Base-by-base conservation (phyloP, 1,284 basidiomycete species). In the Sporisorium graminicola region DNA sequence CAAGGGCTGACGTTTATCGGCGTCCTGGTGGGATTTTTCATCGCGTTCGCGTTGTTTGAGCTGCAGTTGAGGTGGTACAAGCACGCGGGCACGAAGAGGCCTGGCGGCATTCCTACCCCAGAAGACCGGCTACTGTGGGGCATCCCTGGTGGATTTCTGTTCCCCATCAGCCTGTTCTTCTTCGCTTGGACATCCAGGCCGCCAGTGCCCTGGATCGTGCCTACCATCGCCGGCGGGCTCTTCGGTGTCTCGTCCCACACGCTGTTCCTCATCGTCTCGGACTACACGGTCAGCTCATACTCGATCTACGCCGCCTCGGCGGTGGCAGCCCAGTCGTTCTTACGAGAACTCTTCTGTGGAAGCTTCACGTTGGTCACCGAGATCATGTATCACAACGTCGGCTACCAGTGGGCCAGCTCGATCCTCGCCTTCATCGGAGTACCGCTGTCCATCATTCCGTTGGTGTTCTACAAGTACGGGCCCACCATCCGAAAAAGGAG, bases 161-260 rank as follows among this genome's bases (percentile, higher is more conserved):
- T 79, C 59, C 74, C 77, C 6, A 27, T 73, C 58, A 67, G 63
- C 40, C 68, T 79, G 13, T 77, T 77, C 69, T 80, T 79, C 65
- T 82, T 82, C 46, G 80, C 79, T 2, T 82, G 80, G 80, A 82
- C 80, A 0, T 71, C 74, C 13, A 58, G 64, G n/a, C 78, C 78
- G 8, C 64, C 70, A 3, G 59, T 81, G 7, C 80, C 69, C 8
- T 80, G 79, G 79, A 81, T 79, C 59, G 70, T 77, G 10, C 70
- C 77, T 10, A 53, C 75, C 57, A 60, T 82, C 24, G 79, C 77
- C 3, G 63, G 71, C 7, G 75, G 59, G 0, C 49, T 71, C 2
- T 81, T 81, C 43, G 81, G 79, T 16, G 56, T 78, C 29, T 74
- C 74, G 31, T 77, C 73, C 16, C 81, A 82, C 51, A 70, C 78